Conservation (phyloP, 2,329 filamentous ascomycete genomes). For the Botrytis pseudocinerea region DNA sequence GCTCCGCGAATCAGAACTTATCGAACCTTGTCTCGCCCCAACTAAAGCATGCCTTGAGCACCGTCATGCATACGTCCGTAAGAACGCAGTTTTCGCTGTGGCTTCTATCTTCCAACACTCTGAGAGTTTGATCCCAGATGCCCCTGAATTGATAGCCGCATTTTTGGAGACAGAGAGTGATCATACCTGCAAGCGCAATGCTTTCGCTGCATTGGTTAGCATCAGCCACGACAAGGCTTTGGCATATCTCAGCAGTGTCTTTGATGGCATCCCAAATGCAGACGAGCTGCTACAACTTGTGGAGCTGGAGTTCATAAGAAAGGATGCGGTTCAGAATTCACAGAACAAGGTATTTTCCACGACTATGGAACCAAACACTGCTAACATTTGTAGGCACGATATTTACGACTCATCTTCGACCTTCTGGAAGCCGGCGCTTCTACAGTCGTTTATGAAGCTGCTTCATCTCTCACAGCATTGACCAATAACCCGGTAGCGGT, state of each 20-base stretch:
- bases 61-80: constrained; percentile 94
- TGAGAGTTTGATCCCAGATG: constrained; percentile 89
- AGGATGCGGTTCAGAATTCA: constrained; percentile 91
- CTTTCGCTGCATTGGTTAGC: constrained; percentile 84
- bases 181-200: constrained; percentile 95
- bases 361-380: constrained; percentile 20
- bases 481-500: constrained; percentile 97
- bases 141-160: constrained; percentile 82
- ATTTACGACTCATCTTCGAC: constrained; percentile 93
- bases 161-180: constrained; percentile 93
- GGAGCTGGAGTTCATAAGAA: constrained; percentile 95
- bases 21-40: constrained; percentile 92
- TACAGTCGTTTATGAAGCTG: constrained; percentile 96
- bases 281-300: constrained; percentile 92
- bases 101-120: constrained; percentile 91
- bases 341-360: constrained; percentile 75
- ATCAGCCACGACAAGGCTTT: constrained; percentile 94
- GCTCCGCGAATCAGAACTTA: constrained; percentile 89
- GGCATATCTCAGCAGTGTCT: constrained; percentile 81
- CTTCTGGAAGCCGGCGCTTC: constrained; percentile 89
- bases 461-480: constrained; percentile 87
- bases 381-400: constrained; percentile 65
- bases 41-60: constrained; percentile 92
- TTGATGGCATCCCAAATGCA: constrained; percentile 90
- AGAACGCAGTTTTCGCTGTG: constrained; percentile 95